Base-by-base conservation (phyloP, 345 rosid species). In the Triadica sebifera region DNA sequence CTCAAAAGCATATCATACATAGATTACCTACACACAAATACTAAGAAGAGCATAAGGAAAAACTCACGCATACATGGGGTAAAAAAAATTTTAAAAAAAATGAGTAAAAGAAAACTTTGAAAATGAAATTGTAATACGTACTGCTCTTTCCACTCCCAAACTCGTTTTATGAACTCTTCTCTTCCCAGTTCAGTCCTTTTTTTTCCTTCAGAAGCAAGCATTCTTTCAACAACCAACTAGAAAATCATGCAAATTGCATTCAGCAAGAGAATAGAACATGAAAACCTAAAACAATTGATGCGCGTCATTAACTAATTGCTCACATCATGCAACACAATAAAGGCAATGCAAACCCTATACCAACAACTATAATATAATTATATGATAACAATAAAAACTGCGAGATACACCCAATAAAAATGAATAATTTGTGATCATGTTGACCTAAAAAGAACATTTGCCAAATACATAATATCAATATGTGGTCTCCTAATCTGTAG, bases 71-170 rank as follows among this genome's bases (percentile, higher is more conserved):
- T n/a, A 70, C 46, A 41, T 5, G 61, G 29, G 49, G 19, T 22
- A n/a, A 24, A 20, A 46, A n/a, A n/a, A 41, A 43, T n/a, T n/a
- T n/a, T n/a, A 0, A 17, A 20, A 39, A 20, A 62, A 60, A 52
- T 45, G 6, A 79, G 57, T 12, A 13, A 51, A 25, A 50, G 13
- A 66, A 57, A 71, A 57, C 0, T 47, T 49, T n/a, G 52, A 22
- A 65, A 62, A 58, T 50, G 65, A 55, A 56, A 59, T 62, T 65
- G 70, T 73, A 73, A 80, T 77, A 67, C 76, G 77, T 94, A 94
- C 98, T 94, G 92, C 74, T 88, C 94, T 79, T 94, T 92, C 98
- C 98, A 94, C 74, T 94, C 94, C 98, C 97, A 94, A 74, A 92
- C 97, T 86, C 90, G 87, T 85, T 86, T 86, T 55, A 87, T 85